A percentile compares a stretch with the other conserved stretches of the same genome.
Evolutionary conservation across 2,329 filamentous ascomycete species (phyloP).

Genomic region (Cladophialophora psammophila): DNA sequence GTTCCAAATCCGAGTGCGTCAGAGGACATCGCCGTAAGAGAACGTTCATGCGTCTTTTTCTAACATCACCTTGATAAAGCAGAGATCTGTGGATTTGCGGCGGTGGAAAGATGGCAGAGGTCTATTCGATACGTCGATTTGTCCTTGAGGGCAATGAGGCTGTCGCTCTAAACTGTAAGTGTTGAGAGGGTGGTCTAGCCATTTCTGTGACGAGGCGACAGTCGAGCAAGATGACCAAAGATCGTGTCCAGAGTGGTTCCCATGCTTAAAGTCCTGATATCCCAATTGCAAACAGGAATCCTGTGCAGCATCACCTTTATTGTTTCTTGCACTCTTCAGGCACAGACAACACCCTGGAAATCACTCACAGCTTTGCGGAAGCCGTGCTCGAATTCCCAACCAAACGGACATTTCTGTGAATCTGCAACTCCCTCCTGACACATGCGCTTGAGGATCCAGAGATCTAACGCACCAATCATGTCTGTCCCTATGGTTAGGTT

Average conservation of each 20-base stretch:
- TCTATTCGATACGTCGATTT: too few species aligned
- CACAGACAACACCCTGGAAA: slow-evolving; percentile 36
- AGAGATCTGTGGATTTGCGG: too few species aligned
- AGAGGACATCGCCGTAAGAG: too few species aligned
- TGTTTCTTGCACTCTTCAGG: background rate
- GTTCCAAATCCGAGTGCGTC: too few species aligned
- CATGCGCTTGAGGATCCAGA: slow-evolving; percentile 66
- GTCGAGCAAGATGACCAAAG: too few species aligned
- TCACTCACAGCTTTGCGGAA: slow-evolving; percentile 47
- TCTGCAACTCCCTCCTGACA: slow-evolving; percentile 59
- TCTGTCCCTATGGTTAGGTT: slow-evolving; percentile 48
- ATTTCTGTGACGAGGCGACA: too few species aligned
- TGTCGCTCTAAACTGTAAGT: too few species aligned
- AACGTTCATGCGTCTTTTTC: too few species aligned
- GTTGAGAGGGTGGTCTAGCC: too few species aligned
- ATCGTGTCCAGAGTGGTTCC: background rate
- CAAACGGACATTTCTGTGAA: slow-evolving; percentile 40
- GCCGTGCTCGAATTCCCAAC: slow-evolving; percentile 53
- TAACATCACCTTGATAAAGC: too few species aligned
- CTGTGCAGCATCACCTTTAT: background rate
- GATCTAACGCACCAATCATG: slow-evolving; percentile 63
- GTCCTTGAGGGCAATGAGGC: too few species aligned
- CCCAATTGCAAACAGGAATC: background rate
- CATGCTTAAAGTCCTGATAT: background rate
- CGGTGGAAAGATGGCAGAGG: too few species aligned